Evolutionary conservation across 768 basidiomycete species (phyloP).

Genomic region (Neoboletus subvelutipes): DNA sequence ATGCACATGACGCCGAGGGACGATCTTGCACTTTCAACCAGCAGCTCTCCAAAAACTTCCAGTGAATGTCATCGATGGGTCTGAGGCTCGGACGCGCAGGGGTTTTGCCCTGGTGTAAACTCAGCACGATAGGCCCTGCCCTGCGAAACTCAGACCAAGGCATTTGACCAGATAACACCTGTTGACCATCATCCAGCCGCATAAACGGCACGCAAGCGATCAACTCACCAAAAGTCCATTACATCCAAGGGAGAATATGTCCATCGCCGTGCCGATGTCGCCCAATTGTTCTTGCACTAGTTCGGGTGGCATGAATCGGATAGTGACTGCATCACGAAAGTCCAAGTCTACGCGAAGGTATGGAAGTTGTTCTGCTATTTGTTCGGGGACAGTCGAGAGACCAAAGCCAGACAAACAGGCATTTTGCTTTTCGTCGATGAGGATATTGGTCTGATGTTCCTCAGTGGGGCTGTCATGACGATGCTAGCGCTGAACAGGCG

Average conservation of each 20-base stretch:
- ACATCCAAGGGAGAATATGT: conserved; percentile 16
- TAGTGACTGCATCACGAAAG: conserved; percentile 8
- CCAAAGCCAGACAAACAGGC: conserved; percentile 14
- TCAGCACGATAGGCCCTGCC: conserved; percentile 4
- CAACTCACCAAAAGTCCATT: conserved; percentile 11
- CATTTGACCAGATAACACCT: conserved; percentile 15
- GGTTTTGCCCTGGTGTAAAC: not conserved
- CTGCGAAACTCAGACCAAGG: conserved; percentile 16
- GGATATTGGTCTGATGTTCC: conserved; percentile 11
- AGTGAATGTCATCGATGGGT: conserved; percentile 7
- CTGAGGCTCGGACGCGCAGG: conserved; percentile 8
- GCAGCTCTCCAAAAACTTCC: conserved; percentile 13
- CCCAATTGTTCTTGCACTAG: conserved; percentile 1
- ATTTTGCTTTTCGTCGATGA: conserved; percentile 9
- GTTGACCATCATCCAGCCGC: not conserved
- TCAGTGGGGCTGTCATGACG: not conserved
- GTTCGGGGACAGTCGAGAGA: conserved; percentile 12
- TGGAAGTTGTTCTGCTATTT: conserved; percentile 11
- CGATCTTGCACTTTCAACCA: conserved; percentile 9
- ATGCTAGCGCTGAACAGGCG: not conserved
- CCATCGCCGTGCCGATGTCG: not conserved
- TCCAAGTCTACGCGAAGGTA: conserved; percentile 12
- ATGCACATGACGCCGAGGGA: conserved; percentile 11
- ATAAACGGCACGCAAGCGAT: not conserved
- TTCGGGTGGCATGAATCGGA: conserved; percentile 18